Evolutionary conservation across 1,284 basidiomycete genomes (phyloP).

Genomic region (Wallemia ichthyophaga): DNA sequence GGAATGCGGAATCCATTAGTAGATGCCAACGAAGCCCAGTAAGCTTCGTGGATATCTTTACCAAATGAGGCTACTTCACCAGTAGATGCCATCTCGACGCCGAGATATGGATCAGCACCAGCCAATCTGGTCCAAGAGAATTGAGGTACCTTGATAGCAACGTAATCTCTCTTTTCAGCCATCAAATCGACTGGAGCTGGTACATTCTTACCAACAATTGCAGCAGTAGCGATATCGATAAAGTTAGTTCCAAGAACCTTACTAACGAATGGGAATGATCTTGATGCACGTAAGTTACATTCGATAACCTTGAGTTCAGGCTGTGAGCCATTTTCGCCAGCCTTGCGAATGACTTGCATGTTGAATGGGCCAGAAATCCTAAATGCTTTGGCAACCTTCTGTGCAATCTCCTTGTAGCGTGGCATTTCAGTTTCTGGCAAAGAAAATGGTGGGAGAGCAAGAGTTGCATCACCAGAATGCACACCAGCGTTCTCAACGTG

Average conservation of each 20-base stretch:
- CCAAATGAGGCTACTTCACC: conserved; percentile 98
- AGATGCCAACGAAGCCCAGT: conserved; percentile 68
- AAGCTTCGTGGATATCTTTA: conserved; percentile 75
- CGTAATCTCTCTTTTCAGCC: conserved; percentile 67
- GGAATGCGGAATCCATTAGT: conserved; percentile 79
- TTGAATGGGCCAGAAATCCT: conserved; percentile 95
- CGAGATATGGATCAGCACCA: conserved; percentile 87
- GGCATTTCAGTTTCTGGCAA: conserved; percentile 42
- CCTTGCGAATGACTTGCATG: conserved; percentile 94
- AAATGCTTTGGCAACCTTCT: conserved; percentile 82
- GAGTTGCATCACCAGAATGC: conserved; percentile 91
- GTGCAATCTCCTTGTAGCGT: conserved; percentile 64
- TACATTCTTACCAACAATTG: conserved; percentile 65
- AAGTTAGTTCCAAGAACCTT: conserved; percentile 95
- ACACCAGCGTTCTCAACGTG: conserved; percentile 98
- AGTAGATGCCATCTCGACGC: conserved; percentile 95
- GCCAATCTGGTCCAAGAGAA: conserved; percentile 90
- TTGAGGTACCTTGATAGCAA: conserved; percentile 88
- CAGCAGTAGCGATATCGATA: conserved; percentile 74
- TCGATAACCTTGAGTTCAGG: conserved; percentile 81
- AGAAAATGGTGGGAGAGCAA: conserved; percentile 88
- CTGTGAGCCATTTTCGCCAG: conserved; percentile 24
- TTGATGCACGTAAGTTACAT: conserved; percentile 88
- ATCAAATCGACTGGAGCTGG: conserved; percentile 84
- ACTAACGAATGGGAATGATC: conserved; percentile 96